Conservation (phyloP, 2,329 filamentous ascomycete species). For the Hymenoscyphus linearis region DNA sequence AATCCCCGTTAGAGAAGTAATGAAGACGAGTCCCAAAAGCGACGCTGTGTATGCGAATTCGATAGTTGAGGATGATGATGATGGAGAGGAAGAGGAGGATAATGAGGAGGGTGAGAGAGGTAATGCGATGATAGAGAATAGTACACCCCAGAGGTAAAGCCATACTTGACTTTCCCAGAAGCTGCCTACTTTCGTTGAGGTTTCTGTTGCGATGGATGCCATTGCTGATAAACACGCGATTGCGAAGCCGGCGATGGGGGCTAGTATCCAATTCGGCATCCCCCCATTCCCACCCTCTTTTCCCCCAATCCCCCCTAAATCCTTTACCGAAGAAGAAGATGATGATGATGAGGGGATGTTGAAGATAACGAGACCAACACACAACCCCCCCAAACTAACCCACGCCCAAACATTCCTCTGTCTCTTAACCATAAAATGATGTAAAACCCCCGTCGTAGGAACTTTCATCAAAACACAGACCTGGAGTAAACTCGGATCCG, state of each 20-base stretch:
- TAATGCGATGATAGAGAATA: conserved; percentile 12
- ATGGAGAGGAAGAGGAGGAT: too few species aligned
- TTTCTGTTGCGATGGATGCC: conserved; percentile 21
- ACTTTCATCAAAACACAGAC: conserved; percentile 23
- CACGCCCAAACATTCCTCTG: conserved; percentile 19
- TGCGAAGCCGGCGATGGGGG: conserved; percentile 17
- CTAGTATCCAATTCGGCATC: conserved; percentile 14
- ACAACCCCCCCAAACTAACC: conserved; percentile 17
- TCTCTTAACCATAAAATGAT: conserved; percentile 21
- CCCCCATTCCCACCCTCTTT: neutral
- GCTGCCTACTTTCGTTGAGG: conserved; percentile 19
- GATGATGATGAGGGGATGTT: conserved; percentile 10
- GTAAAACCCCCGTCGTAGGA: conserved; percentile 20
- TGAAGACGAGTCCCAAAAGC: conserved; percentile 1
- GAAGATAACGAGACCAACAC: conserved; percentile 21
- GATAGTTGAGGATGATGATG: too few species aligned
- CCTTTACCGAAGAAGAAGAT: too few species aligned
- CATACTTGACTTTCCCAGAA: conserved; percentile 22
- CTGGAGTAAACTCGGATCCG: conserved; percentile 20
- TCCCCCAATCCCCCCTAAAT: neutral
- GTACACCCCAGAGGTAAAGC: conserved; percentile 20
- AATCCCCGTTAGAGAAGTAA: conserved; percentile 12
- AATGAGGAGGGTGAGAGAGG: conserved; percentile 4
- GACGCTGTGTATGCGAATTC: neutral
- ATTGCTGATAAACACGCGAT: conserved; percentile 21